Conservation (phyloP, 1,284 basidiomycete species). For the Ustilago cynodontis region DNA sequence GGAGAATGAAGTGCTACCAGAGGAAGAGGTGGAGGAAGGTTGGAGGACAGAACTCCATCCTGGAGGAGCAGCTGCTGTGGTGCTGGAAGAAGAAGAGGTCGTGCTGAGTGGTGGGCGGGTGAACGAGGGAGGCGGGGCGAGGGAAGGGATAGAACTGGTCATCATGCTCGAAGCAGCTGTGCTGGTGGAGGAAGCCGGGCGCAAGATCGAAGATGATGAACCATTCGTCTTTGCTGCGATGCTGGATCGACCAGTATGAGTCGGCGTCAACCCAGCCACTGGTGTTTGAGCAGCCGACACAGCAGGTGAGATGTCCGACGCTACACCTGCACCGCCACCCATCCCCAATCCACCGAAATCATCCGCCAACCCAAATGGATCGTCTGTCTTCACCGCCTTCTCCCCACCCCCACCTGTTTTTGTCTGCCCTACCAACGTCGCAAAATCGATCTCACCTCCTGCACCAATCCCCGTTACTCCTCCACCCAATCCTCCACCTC, state of each 20-base stretch:
- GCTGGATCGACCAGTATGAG: conserved; percentile 35
- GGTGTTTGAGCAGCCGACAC: conserved; percentile 23
- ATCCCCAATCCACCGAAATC: conserved; percentile 23
- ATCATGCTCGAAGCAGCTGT: neutral
- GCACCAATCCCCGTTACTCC: conserved; percentile 50
- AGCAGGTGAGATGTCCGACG: conserved; percentile 36
- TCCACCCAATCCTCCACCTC: conserved; percentile 21
- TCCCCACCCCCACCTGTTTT: conserved; percentile 26
- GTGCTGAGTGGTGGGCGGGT: conserved; percentile 17
- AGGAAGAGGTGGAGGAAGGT: conserved; percentile 21
- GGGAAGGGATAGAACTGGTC: conserved; percentile 8
- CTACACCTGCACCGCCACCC: too few species aligned
- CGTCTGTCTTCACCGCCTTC: conserved; percentile 25
- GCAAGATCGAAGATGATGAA: neutral
- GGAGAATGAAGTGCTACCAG: neutral
- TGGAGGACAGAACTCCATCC: conserved; percentile 39
- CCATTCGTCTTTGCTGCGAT: conserved; percentile 13
- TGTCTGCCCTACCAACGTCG: conserved; percentile 61
- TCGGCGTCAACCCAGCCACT: conserved; percentile 38
- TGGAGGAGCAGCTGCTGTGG: conserved; percentile 7
- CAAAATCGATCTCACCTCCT: conserved; percentile 66
- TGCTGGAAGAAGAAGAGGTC: conserved; percentile 19
- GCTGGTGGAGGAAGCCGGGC: neutral
- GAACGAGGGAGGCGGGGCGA: conserved; percentile 33
- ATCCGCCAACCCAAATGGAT: conserved; percentile 54